These are phyloP conservation scores for Aspergillus hiratsukae DNA, from an alignment of 2,329 filamentous ascomycete species.

Conservation along the genomic window DNA sequence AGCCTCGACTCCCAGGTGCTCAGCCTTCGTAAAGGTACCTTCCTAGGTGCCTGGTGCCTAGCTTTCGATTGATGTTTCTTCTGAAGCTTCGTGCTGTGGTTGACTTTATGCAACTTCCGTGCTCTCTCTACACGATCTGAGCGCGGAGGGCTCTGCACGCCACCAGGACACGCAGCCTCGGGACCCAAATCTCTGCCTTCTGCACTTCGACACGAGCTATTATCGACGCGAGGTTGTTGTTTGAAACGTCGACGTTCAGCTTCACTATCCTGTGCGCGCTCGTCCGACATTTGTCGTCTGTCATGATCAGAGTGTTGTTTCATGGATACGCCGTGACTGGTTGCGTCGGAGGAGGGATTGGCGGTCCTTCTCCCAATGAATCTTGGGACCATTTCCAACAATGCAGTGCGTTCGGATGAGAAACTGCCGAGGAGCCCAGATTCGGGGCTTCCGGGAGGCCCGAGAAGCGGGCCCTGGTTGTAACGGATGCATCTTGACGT, in stretches of 20 bases:
- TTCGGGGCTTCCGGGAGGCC: conserved; percentile 35
- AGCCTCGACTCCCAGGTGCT: conserved; percentile 35
- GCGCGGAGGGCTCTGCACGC: neutral
- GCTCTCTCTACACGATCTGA: neutral
- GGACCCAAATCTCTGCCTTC: neutral
- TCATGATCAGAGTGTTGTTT: neutral
- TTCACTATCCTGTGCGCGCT: neutral
- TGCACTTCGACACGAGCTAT: neutral
- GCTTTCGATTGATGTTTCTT: neutral
- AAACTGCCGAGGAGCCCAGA: conserved; percentile 23
- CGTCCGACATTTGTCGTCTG: too few relatives aligned
- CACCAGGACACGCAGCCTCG: neutral
- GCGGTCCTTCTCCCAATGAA: neutral
- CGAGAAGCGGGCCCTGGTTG: conserved; percentile 19
- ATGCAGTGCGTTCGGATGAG: conserved; percentile 9
- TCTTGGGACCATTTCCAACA: neutral
- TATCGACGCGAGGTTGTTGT: neutral
- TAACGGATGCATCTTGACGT: conserved; percentile 10
- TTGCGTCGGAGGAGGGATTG: neutral
- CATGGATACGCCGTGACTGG: neutral
- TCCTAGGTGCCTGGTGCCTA: neutral
- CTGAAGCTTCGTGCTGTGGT: neutral
- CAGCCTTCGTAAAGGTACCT: conserved; percentile 11
- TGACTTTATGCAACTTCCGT: neutral
- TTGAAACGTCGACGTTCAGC: neutral